Conservation (phyloP, 805 yeast genomes). For the Metschnikowia bowlesiae region DNA sequence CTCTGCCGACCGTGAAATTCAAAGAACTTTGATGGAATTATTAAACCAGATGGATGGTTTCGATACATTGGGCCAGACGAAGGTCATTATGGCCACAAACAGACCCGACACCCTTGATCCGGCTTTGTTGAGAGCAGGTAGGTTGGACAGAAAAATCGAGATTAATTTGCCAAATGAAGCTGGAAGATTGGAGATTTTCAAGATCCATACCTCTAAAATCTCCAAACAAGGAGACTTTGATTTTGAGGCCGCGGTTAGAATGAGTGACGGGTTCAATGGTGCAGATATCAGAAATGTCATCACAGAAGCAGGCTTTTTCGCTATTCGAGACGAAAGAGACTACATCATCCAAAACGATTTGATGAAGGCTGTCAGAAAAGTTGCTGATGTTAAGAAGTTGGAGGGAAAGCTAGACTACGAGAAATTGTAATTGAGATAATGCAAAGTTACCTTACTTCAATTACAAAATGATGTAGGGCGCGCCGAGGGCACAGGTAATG, state of each 20-base stretch:
- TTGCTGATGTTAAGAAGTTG: slow-evolving; percentile 91
- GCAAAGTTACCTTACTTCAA: not conserved
- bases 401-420: slow-evolving; percentile 96
- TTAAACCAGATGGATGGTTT: slow-evolving; percentile 98
- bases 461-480: not conserved
- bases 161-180: slow-evolving; percentile 94
- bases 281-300: slow-evolving; percentile 95
- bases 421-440: slow-evolving; percentile 52
- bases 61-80: slow-evolving; percentile 93
- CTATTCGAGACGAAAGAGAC: slow-evolving; percentile 96
- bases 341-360: slow-evolving; percentile 88
- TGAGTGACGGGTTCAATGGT: slow-evolving; percentile 99
- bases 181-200: slow-evolving; percentile 89
- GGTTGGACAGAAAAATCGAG: slow-evolving; percentile 94
- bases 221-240: slow-evolving; percentile 93
- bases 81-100: slow-evolving; percentile 98
- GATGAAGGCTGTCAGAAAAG: slow-evolving; percentile 98
- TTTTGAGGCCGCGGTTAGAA: slow-evolving; percentile 93
- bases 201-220: slow-evolving; percentile 83
- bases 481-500: not conserved
- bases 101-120: slow-evolving; percentile 98
- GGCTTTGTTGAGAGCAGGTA: slow-evolving; percentile 93
- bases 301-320: slow-evolving; percentile 98
- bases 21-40: slow-evolving; percentile 95
- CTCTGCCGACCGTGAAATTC: slow-evolving; percentile 97